These are phyloP conservation scores for Zoysia matrella DNA, from an alignment of 202 grass and related monocot genomes.

Conservation along the genomic window DNA sequence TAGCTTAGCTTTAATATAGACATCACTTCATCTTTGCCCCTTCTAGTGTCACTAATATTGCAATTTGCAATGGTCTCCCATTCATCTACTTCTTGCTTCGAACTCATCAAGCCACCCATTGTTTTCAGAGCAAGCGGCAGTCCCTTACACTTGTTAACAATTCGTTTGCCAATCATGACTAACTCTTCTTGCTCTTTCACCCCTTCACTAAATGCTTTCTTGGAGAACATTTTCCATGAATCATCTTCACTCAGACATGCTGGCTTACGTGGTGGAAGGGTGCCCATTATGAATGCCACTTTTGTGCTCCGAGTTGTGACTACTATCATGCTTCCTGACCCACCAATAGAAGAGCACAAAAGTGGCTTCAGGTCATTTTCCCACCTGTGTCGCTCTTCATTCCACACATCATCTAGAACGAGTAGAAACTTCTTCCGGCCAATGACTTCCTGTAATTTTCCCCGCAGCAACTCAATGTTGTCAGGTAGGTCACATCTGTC, in stretches of 20 bases:
- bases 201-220: conserved; percentile 29
- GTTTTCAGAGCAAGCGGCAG: conserved; percentile 51
- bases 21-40: conserved; percentile 8
- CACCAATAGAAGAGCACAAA: conserved; percentile 21
- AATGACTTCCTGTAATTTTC: background rate
- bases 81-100: background rate
- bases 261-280: background rate
- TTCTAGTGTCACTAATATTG: background rate
- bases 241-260: conserved; percentile 18
- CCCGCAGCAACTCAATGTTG: conserved; percentile 34
- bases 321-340: background rate
- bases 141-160: conserved; percentile 50
- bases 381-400: conserved; percentile 37
- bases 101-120: conserved; percentile 44
- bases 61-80: conserved; percentile 43
- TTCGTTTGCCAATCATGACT: background rate
- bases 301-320: conserved; percentile 44
- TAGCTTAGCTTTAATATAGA: conserved; percentile 52
- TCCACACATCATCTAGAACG: conserved; percentile 39
- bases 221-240: conserved; percentile 45
- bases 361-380: conserved; percentile 10
- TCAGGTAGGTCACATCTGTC: background rate
- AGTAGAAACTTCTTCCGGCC: background rate
- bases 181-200: background rate
- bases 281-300: conserved; percentile 30